Percentiles rank a stretch among this genome's conserved stretches.
phyloP scores from a whole-genome alignment of 805 yeast genomes.

The Clavispora phyllophila region DNA sequence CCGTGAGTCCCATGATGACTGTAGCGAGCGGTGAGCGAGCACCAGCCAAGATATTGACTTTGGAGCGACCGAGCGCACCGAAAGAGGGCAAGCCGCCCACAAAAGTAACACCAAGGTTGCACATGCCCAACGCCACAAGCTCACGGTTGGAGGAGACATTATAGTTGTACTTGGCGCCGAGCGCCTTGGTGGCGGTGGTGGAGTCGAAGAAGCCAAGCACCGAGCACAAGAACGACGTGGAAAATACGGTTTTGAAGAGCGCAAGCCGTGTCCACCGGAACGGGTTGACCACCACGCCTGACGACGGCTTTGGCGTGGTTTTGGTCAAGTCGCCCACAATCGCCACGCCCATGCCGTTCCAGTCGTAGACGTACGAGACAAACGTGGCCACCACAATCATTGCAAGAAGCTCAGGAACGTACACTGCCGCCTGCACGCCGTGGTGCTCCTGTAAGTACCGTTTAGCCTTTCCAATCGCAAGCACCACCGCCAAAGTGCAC shows the following conservation, averaged over 20 bases:
- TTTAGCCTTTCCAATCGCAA: slow-evolving; percentile 19
- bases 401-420: slow-evolving; percentile 27
- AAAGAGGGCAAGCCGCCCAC: slow-evolving; percentile 32
- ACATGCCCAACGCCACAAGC: slow-evolving; percentile 27
- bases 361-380: slow-evolving; percentile 20
- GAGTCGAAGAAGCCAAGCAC: slow-evolving; percentile 32
- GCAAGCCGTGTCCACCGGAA: slow-evolving; percentile 14
- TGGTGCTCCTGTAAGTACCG: slow-evolving; percentile 12
- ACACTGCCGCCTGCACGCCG: slow-evolving; percentile 16
- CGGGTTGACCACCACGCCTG: slow-evolving; percentile 18
- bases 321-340: slow-evolving; percentile 24
- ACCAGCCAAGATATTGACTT: slow-evolving; percentile 40
- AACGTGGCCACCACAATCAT: slow-evolving; percentile 28
- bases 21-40: slow-evolving; percentile 37
- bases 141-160: slow-evolving; percentile 29
- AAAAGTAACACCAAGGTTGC: slow-evolving; percentile 23
- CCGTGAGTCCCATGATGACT: slow-evolving; percentile 27
- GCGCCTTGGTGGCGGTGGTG: slow-evolving; percentile 30
- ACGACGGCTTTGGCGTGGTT: background rate
- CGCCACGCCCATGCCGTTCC: slow-evolving; percentile 25
- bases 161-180: slow-evolving; percentile 28
- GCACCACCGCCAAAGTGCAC: slow-evolving; percentile 19
- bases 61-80: slow-evolving; percentile 35
- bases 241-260: slow-evolving; percentile 21
- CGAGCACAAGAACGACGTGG: slow-evolving; percentile 29